Evolutionary conservation across 2,329 filamentous ascomycete species (phyloP), one percentile per base, ranked within the genome.

Genomic region (Cladosporium cucumerinum): DNA sequence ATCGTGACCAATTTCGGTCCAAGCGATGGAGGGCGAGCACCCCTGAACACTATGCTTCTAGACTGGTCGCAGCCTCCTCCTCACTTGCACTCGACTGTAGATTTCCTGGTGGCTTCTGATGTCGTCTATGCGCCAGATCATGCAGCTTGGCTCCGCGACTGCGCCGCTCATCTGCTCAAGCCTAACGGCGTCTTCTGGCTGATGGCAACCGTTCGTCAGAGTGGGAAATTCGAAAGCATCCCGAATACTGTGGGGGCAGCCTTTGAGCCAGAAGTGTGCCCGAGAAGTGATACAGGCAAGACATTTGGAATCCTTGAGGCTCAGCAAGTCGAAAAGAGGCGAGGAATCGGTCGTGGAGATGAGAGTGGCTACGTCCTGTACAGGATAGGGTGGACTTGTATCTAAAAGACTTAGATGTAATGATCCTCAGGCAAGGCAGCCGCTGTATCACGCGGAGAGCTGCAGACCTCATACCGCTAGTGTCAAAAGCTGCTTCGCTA

Each of bases 91-190:
- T 54, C 28, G 18, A 54, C 28, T 54, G 28, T 54, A 21, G 51
- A 54, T 54, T 18, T 54, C 28, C 51, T 54, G 26, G 51, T 54
- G 28, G 51, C 51, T 21, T 54, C 51, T 18, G 51, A 54, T 14
- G 51, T 54, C 51, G 51, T 54, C 18, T 54, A 54, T 32, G 51
- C 51, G 8, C 51, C 51, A 8, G 51, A 54, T 26, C 51, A 54
- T 28, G 51, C 51, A 32, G 51, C 51, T 30, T 54, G 51, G 51
- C 51, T 54, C 26, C 51, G 51, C 28, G 51, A 54, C 28, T 54
- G 51, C 28, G 51, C 51, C 26, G 28, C 51, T 32, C 51, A 54
- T 54, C 26, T 54, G 51, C 51, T 54, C 16, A 54, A 32, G 18
- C 51, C 51, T 1, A 28, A 32, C 51, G 51, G 51, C n/a, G 51